Conservation (phyloP, 2,329 filamentous ascomycete species). For the Pyrenophora tritici-repentis region DNA sequence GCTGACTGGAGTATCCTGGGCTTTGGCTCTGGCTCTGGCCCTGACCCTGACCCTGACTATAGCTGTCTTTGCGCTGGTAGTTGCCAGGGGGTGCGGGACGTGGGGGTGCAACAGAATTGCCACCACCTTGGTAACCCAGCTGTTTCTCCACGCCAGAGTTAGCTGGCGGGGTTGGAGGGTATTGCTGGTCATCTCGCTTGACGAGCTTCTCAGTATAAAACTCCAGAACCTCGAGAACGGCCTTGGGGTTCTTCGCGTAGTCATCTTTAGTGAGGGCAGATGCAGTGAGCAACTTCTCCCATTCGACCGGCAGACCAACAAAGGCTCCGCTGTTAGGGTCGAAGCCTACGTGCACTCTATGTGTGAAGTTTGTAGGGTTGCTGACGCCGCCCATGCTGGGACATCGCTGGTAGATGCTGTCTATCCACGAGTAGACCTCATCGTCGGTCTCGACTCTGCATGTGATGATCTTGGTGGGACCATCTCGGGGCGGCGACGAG, state of each 20-base stretch:
- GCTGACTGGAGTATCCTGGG: slow-evolving; percentile 35
- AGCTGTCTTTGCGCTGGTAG: slow-evolving; percentile 54
- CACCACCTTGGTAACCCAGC: slow-evolving; percentile 52
- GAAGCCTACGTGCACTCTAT: slow-evolving; percentile 96
- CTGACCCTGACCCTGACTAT: slow-evolving; percentile 40
- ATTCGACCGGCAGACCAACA: slow-evolving; percentile 90
- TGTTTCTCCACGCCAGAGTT: slow-evolving; percentile 53
- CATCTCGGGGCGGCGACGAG: slow-evolving; percentile 77
- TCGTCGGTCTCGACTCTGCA: slow-evolving; percentile 95
- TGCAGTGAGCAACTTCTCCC: slow-evolving; percentile 94
- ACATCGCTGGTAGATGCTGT: slow-evolving; percentile 94
- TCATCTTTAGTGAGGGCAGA: slow-evolving; percentile 98
- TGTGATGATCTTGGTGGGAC: slow-evolving; percentile 79
- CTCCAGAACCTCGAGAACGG: slow-evolving; percentile 74
- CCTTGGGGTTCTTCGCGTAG: slow-evolving; percentile 88
- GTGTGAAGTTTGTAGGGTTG: slow-evolving; percentile 97
- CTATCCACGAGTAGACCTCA: slow-evolving; percentile 98
- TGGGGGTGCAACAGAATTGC: slow-evolving; percentile 55
- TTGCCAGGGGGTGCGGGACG: slow-evolving; percentile 52
- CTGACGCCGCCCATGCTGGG: slow-evolving; percentile 98
- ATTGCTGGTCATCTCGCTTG: slow-evolving; percentile 72
- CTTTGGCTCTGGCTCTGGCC: slow-evolving; percentile 37
- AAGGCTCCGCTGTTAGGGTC: slow-evolving; percentile 95
- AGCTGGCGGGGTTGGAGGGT: slow-evolving; percentile 68
- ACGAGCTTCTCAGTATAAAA: slow-evolving; percentile 82